Evolutionary conservation across 768 basidiomycete genomes (phyloP).

Genomic region (Boletellus emodensis): DNA sequence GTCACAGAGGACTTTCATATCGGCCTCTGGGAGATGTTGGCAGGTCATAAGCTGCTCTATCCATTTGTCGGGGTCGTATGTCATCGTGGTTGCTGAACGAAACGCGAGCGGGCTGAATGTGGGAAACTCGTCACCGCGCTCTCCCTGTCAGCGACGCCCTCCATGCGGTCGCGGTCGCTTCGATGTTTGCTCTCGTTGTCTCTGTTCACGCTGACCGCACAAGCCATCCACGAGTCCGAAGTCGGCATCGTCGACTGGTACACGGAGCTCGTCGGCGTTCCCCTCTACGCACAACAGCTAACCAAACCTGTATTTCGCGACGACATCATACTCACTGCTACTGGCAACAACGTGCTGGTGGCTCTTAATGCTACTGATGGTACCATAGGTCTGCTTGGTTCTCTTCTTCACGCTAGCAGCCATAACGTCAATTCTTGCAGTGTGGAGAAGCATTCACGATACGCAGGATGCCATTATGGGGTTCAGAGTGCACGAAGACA

Average conservation of each 20-base stretch:
- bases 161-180: conserved; percentile 17
- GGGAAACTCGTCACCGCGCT: conserved; percentile 7
- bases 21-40: conserved; percentile 82
- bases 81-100: conserved; percentile 21
- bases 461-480: conserved; percentile 60
- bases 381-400: conserved; percentile 50
- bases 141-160: too few relatives aligned
- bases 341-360: conserved; percentile 73
- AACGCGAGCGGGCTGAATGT: conserved; percentile 6
- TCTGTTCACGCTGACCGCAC: conserved; percentile 23
- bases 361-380: conserved; percentile 67
- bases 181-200: conserved; percentile 17
- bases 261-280: conserved; percentile 69
- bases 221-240: conserved; percentile 66
- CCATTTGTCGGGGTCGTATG: conserved; percentile 69
- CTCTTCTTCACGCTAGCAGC: conserved; percentile 4
- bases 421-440: conserved; percentile 34
- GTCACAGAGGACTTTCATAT: conserved; percentile 92
- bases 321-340: conserved; percentile 61
- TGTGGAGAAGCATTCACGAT: conserved; percentile 81
- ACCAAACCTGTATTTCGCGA: conserved; percentile 61
- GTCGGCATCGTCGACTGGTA: conserved; percentile 89
- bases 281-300: conserved; percentile 45
- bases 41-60: conserved; percentile 85
- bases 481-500: conserved; percentile 53